phyloP scores from a whole-genome alignment of 768 basidiomycete species.

The Panellus pusillus region DNA sequence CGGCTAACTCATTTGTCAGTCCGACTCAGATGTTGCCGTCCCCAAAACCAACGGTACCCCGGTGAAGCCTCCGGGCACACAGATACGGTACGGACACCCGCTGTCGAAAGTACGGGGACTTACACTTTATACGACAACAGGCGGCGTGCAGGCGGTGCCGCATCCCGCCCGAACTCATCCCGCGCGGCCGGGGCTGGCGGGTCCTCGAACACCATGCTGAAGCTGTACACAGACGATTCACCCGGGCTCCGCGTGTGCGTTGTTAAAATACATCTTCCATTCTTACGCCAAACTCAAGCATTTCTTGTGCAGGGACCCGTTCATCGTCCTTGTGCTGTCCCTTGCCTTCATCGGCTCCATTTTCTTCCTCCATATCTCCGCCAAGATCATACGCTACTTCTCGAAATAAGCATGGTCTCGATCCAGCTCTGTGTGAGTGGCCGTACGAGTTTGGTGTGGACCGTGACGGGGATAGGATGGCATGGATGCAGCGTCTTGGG shows the following conservation, averaged over 20 bases:
- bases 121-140: constrained; percentile 33
- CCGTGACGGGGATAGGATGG: not conserved
- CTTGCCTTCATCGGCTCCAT: constrained; percentile 97
- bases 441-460: not conserved
- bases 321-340: constrained; percentile 93
- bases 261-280: constrained; percentile 5
- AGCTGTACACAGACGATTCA: constrained; percentile 97
- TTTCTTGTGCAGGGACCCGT: constrained; percentile 71
- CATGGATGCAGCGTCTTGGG: constrained; percentile 1
- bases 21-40: constrained; percentile 67
- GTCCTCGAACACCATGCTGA: constrained; percentile 97
- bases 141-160: constrained; percentile 68
- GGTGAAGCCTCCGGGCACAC: constrained; percentile 75
- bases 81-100: constrained; percentile 61
- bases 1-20: constrained; percentile 42
- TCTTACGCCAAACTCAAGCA: not conserved
- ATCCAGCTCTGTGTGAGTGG: not conserved
- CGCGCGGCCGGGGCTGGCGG: constrained; percentile 95
- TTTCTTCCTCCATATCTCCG: constrained; percentile 97
- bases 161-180: constrained; percentile 81
- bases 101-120: not conserved
- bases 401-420: constrained; percentile 57
- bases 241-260: constrained; percentile 96
- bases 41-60: constrained; percentile 47
- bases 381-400: constrained; percentile 89